Conservation (phyloP, 1,139 yeast genomes). For the Meyerozyma athensensis region DNA sequence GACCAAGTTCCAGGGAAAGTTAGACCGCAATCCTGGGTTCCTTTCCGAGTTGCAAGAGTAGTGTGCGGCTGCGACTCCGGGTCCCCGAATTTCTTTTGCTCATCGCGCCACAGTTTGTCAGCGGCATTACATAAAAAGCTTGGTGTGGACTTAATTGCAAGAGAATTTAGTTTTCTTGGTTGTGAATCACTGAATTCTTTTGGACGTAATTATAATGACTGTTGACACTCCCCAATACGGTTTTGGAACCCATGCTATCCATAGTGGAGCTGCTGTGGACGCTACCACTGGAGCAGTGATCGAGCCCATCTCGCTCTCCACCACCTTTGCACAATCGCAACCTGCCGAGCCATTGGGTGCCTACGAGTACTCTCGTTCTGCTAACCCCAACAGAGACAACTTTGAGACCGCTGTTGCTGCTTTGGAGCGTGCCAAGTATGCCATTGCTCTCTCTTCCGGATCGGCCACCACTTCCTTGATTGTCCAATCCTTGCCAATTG, state of each 20-base stretch:
- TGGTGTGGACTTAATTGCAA: conserved; percentile 3
- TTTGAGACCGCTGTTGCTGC: conserved; percentile 80
- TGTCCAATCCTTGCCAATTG: conserved; percentile 67
- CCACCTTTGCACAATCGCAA: conserved; percentile 77
- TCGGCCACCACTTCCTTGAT: conserved; percentile 82
- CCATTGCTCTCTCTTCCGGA: conserved; percentile 80
- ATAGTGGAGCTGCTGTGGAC: conserved; percentile 76
- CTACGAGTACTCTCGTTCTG: conserved; percentile 83
- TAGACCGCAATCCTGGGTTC: conserved; percentile 78
- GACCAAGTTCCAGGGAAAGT: conserved; percentile 75
- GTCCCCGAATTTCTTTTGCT: neutral
- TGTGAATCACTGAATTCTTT: conserved; percentile 3
- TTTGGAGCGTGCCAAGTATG: conserved; percentile 72
- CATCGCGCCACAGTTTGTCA: conserved; percentile 4
- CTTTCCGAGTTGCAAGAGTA: conserved; percentile 39
- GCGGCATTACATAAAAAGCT: neutral
- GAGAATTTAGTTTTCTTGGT: conserved; percentile 2
- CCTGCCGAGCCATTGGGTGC: conserved; percentile 76
- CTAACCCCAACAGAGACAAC: conserved; percentile 84
- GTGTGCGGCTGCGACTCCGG: neutral
- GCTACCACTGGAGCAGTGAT: conserved; percentile 81
- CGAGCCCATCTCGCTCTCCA: conserved; percentile 77
- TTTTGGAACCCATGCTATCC: conserved; percentile 81
- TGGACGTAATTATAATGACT: neutral
- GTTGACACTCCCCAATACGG: conserved; percentile 21